Evolutionary conservation across 495 filamentous ascomycete genomes (phyloP).

Genomic region (Neurospora sublineolata): DNA sequence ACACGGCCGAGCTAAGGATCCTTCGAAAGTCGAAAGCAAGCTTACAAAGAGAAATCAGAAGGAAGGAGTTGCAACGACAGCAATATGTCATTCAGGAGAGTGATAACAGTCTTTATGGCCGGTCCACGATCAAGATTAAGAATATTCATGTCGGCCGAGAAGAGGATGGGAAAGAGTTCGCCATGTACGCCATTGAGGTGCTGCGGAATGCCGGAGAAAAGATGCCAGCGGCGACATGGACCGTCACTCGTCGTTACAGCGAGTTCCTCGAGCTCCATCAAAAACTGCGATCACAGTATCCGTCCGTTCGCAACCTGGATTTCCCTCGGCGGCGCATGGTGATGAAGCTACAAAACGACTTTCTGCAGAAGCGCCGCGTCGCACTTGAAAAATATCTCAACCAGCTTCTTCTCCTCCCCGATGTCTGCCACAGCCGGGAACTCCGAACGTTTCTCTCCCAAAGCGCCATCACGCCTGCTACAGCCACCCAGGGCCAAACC

Average conservation of each 20-base stretch:
- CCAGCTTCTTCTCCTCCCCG: slow-evolving; percentile 72
- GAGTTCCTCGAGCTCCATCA: slow-evolving; percentile 96
- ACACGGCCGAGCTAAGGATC: slow-evolving; percentile 84
- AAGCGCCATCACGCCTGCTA: slow-evolving; percentile 51
- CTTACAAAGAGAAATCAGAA: slow-evolving; percentile 77
- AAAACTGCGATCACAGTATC: slow-evolving; percentile 70
- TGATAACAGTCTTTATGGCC: slow-evolving; percentile 92
- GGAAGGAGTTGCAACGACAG: slow-evolving; percentile 91
- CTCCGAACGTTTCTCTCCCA: slow-evolving; percentile 90
- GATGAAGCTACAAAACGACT: slow-evolving; percentile 92
- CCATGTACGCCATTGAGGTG: slow-evolving; percentile 87
- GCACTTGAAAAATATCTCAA: slow-evolving; percentile 80
- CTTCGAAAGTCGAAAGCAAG: slow-evolving; percentile 89
- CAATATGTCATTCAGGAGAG: slow-evolving; percentile 97
- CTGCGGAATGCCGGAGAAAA: slow-evolving; percentile 78
- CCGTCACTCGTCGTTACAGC: slow-evolving; percentile 74
- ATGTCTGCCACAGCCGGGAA: slow-evolving; percentile 88
- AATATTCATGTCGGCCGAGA: slow-evolving; percentile 85
- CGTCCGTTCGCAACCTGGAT: slow-evolving; percentile 76
- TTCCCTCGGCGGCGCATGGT: slow-evolving; percentile 87
- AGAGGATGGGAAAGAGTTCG: slow-evolving; percentile 87
- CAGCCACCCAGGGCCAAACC: slow-evolving; percentile 26
- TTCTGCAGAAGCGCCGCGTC: slow-evolving; percentile 74
- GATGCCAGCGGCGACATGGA: slow-evolving; percentile 77
- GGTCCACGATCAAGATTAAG: slow-evolving; percentile 78